Percentiles rank a stretch among this genome's conserved stretches.
These are phyloP conservation scores for Heliamphora exappendiculata DNA, from an alignment of 148 eudicot species.

Conservation along the genomic window DNA sequence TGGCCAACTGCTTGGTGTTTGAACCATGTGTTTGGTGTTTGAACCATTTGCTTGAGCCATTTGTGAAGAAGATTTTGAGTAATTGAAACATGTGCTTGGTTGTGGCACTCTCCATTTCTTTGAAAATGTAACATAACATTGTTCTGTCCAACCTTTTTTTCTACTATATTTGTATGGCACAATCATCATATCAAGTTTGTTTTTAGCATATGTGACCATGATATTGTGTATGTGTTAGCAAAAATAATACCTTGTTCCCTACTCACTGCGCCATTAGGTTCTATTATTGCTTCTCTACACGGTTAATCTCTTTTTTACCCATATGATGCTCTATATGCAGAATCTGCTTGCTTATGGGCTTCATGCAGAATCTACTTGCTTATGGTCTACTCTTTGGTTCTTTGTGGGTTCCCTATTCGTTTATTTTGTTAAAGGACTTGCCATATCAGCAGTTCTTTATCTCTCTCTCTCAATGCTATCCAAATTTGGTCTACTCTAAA, in stretches of 20 bases:
- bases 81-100: too few relatives aligned
- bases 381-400: conserved; percentile 87
- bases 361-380: conserved; percentile 52
- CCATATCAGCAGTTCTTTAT: conserved; percentile 56
- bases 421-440: conserved; percentile 48
- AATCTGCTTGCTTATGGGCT: conserved; percentile 41
- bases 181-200: background rate
- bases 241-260: background rate
- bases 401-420: conserved; percentile 38
- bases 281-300: background rate
- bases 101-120: too few relatives aligned
- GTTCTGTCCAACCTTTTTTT: too few relatives aligned
- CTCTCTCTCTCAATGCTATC: too few relatives aligned
- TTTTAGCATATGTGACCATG: background rate
- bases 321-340: conserved; percentile 46
- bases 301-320: background rate
- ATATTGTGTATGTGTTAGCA: background rate
- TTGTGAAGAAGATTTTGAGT: too few relatives aligned
- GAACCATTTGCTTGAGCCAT: too few relatives aligned
- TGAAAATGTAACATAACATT: too few relatives aligned
- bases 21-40: too few relatives aligned
- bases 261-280: background rate
- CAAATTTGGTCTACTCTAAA: too few relatives aligned
- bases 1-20: too few relatives aligned
- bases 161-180: too few relatives aligned